These are phyloP conservation scores for Avena insularis DNA, from an alignment of 176 grass and related monocot species.

Conservation along the genomic window DNA sequence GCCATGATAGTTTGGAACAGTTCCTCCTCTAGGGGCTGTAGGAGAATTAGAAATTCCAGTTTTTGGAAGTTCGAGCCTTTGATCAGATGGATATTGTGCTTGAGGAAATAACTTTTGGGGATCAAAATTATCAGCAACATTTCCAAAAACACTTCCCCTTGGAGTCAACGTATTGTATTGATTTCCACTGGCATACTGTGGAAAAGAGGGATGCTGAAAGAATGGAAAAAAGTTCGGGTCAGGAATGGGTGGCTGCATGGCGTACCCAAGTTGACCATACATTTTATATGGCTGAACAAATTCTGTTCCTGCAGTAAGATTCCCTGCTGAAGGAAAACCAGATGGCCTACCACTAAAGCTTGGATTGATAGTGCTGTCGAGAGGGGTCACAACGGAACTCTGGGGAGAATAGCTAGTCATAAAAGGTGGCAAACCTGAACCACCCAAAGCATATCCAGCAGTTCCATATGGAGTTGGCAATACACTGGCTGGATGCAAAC, in stretches of 20 bases:
- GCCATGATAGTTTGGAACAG: conserved; percentile 63
- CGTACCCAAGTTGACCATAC: conserved; percentile 71
- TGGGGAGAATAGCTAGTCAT: conserved; percentile 72
- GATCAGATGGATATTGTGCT: conserved; percentile 61
- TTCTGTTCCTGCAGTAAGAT: conserved; percentile 56
- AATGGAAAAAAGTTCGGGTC: conserved; percentile 68
- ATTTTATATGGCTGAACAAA: conserved; percentile 74
- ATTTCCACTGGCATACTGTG: conserved; percentile 59
- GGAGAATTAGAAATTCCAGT: conserved; percentile 54
- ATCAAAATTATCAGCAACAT: conserved; percentile 63
- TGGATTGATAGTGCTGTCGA: conserved; percentile 63
- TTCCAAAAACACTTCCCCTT: conserved; percentile 62
- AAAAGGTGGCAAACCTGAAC: conserved; percentile 66
- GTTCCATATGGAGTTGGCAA: conserved; percentile 59
- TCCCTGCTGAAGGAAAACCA: conserved; percentile 58
- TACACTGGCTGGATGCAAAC: conserved; percentile 62
- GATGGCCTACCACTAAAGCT: conserved; percentile 66
- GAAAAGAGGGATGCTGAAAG: conserved; percentile 69
- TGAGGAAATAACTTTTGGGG: conserved; percentile 52
- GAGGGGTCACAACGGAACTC: conserved; percentile 53
- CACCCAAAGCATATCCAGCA: conserved; percentile 62
- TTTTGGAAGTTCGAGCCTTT: conserved; percentile 59
- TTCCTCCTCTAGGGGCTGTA: conserved; percentile 55
- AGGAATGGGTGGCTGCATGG: conserved; percentile 70
- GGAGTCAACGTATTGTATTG: conserved; percentile 68